These are phyloP conservation scores for Fagopyrum esculentum DNA, from an alignment of 148 eudicot genomes.

Conservation along the genomic window DNA sequence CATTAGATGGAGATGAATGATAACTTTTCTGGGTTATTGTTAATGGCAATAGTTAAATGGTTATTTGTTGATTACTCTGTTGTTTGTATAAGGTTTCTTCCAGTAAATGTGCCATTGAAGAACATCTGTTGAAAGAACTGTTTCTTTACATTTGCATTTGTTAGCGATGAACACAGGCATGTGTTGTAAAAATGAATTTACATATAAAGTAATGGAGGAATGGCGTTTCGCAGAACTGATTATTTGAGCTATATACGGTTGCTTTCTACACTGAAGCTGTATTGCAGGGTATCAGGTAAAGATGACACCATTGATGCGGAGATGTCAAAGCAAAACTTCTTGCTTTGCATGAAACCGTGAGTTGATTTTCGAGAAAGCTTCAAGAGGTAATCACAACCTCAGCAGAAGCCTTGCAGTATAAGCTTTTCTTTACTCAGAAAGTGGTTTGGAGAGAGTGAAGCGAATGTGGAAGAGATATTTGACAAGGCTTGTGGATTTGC, in stretches of 20 bases:
- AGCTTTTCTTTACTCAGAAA: constrained; percentile 43
- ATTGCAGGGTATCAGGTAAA: constrained; percentile 75
- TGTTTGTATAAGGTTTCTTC: neutral
- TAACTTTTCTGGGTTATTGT: neutral
- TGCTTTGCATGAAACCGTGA: constrained; percentile 78
- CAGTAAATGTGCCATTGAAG: neutral
- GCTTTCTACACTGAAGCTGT: constrained; percentile 84
- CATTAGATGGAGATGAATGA: neutral
- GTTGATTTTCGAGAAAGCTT: constrained; percentile 7
- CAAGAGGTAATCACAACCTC: constrained; percentile 13
- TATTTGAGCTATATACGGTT: neutral
- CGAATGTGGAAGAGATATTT: constrained; percentile 78
- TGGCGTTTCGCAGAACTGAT: neutral
- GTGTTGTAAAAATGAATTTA: neutral
- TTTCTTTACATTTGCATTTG: neutral
- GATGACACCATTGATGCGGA: constrained; percentile 13
- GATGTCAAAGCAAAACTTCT: constrained; percentile 21
- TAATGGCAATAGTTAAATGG: neutral
- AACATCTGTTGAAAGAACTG: neutral
- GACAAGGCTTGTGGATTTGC: constrained; percentile 87
- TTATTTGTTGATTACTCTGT: neutral
- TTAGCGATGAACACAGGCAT: neutral
- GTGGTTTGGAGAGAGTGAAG: constrained; percentile 99
- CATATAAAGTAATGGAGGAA: neutral
- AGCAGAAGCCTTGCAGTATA: neutral